Evolutionary conservation across 371 early-diverging fungal genomes (phyloP).

Genomic region (Apophysomyces ossiformis): DNA sequence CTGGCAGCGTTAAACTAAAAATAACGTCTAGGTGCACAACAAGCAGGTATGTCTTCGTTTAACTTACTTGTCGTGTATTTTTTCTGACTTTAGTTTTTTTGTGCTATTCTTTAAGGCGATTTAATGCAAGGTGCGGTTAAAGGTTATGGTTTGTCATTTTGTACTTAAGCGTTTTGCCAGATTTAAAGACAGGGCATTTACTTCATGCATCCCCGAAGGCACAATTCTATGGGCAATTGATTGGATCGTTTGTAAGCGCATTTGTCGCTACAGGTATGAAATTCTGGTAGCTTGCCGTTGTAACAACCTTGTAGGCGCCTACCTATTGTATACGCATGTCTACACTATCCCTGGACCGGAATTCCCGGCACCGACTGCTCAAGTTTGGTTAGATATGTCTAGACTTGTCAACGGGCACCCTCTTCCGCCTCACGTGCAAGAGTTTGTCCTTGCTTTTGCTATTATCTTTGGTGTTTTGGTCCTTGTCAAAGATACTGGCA

Average conservation of each 20-base stretch:
- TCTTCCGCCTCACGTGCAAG: constrained; percentile 65
- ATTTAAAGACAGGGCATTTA: constrained; percentile 87
- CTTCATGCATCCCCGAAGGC: constrained; percentile 83
- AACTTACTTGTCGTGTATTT: neutral
- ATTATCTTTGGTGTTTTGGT: constrained; percentile 64
- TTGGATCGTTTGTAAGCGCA: constrained; percentile 74
- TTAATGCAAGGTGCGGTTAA: constrained; percentile 67
- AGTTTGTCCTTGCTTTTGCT: constrained; percentile 65
- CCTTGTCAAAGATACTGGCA: constrained; percentile 44
- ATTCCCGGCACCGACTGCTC: constrained; percentile 80
- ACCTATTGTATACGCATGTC: constrained; percentile 69
- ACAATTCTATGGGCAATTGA: constrained; percentile 85
- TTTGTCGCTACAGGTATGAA: constrained; percentile 43
- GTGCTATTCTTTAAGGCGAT: constrained; percentile 47
- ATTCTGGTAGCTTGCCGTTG: constrained; percentile 25
- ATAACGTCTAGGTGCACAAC: constrained; percentile 45
- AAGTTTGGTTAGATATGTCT: constrained; percentile 85
- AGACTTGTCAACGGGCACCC: constrained; percentile 80
- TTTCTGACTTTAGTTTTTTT: neutral
- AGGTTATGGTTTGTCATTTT: no score
- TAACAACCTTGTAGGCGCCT: constrained; percentile 49
- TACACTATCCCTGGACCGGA: constrained; percentile 76
- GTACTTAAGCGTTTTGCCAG: constrained; percentile 27
- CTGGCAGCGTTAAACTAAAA: constrained; percentile 11
- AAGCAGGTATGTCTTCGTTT: constrained; percentile 45